Conservation (phyloP, 2,329 filamentous ascomycete species). For the Colletotrichum incanum region DNA sequence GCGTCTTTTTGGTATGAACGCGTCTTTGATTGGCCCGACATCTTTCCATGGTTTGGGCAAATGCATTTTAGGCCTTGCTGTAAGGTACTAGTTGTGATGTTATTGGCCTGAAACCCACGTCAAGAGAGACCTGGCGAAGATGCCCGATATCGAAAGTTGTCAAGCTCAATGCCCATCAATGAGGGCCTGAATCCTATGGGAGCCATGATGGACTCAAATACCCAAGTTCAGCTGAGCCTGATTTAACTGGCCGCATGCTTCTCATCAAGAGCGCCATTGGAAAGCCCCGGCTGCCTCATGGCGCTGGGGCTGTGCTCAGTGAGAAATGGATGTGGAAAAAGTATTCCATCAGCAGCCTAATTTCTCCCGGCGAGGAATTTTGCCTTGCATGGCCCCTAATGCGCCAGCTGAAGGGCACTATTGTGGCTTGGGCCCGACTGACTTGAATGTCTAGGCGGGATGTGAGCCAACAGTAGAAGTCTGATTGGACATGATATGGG, state of each 20-base stretch:
- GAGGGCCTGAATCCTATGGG: not conserved
- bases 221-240: not conserved
- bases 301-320: not conserved
- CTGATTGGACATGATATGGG: not conserved
- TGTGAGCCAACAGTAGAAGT: not conserved
- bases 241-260: not conserved
- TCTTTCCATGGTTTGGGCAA: not conserved
- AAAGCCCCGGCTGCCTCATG: constrained; percentile 7
- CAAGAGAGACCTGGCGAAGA: not conserved
- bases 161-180: not conserved
- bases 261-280: not conserved
- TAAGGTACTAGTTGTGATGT: not conserved
- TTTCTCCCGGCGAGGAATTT: too few relatives aligned
- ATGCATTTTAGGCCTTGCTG: not conserved
- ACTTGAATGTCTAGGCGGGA: not conserved
- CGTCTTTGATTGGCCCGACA: not conserved
- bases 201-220: not conserved
- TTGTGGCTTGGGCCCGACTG: not conserved
- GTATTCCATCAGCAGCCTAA: not conserved
- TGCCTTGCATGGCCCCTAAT: not conserved
- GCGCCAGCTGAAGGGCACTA: not conserved
- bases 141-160: not conserved
- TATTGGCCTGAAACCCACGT: not conserved
- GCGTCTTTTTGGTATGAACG: not conserved
- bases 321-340: constrained; percentile 8